Evolutionary conservation across 1,139 yeast genomes (phyloP), one percentile per base, ranked within the genome.

Genomic region (Scheffersomyces illinoinensis): DNA sequence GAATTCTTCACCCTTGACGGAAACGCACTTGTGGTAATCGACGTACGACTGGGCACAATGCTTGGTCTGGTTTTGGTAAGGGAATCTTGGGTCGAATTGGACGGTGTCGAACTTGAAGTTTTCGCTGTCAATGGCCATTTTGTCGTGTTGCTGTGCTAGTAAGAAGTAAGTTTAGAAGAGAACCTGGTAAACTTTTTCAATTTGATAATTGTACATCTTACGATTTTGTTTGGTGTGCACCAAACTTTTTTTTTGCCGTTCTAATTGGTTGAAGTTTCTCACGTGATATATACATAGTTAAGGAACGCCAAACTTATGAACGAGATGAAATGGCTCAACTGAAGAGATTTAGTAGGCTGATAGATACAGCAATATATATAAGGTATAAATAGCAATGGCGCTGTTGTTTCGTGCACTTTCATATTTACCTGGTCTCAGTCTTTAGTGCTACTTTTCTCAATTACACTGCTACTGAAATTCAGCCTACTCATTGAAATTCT

Each of bases 1-100:
- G 74, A 95, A 95, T 65, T 93, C 98, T 81, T 95, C 98, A 74
- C 99, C 99, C 84, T 93, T 93, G 68, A 93, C 93, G 73, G 88
- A 90, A 76, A 95, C 87, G 84, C 99, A 95, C 81, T 93, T 93
- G 89, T 91, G 95, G 88, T 93, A 95, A 81, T 95, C 99, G 72
- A 95, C 92, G 83, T 93, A 95, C 67, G 96, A 85, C 83, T 93
- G 98, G 87, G 96, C 96, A 85, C 99, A 93, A 85, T 93, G 97
- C 83, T 90, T 93, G 72, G 97, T 90, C 81, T 93, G 99, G 87
- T 93, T 95, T 78, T 88, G 93, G 85, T 91, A 88, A 69, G 99
- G 98, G 88, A 91, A 92, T 80, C 97, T 89, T 71, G 96, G 90
- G 79, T 91, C 95, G 81, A 89, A 90, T 74, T 91, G 95, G 65